These are phyloP conservation scores for Chlamydomonas applanata DNA, from an alignment of 139 green algal species.

Conservation along the genomic window DNA sequence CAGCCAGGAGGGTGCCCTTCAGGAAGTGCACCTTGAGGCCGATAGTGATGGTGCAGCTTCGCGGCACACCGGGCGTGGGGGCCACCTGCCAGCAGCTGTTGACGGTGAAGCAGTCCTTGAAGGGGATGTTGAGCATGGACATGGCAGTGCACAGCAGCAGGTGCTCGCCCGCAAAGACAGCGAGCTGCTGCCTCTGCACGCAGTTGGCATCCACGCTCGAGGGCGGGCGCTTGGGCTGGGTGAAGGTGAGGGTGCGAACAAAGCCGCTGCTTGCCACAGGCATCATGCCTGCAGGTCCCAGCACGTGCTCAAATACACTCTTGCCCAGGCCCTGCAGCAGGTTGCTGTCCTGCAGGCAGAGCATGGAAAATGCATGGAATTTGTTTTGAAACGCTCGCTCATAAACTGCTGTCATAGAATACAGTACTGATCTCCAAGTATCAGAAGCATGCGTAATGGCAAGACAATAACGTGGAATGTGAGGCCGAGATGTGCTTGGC, in stretches of 20 bases:
- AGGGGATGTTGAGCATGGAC: conserved; percentile 52
- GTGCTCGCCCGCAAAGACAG: conserved; percentile 27
- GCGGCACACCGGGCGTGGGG: not conserved
- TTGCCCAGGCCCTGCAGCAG: not conserved
- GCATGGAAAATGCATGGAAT: no score
- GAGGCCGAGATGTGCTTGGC: no score
- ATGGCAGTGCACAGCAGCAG: conserved; percentile 30
- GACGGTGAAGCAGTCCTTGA: conserved; percentile 50
- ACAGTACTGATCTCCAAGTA: no score
- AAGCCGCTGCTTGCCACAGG: conserved; percentile 8
- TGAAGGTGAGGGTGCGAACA: conserved; percentile 31
- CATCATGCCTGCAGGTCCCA: not conserved
- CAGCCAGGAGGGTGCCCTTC: conserved; percentile 11
- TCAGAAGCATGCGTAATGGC: no score
- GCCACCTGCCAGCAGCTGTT: conserved; percentile 32
- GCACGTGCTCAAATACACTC: conserved; percentile 12
- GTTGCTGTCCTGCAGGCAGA: conserved; percentile 13
- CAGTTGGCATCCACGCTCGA: conserved; percentile 21
- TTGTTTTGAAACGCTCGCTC: no score
- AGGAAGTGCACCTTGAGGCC: conserved; percentile 33
- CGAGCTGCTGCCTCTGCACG: conserved; percentile 40
- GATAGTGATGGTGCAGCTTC: conserved; percentile 5
- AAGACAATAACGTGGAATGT: no score
- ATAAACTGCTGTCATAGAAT: no score
- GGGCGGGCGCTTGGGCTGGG: conserved; percentile 35